phyloP scores from a whole-genome alignment of 208 protist species.

The Angomonas deanei region DNA sequence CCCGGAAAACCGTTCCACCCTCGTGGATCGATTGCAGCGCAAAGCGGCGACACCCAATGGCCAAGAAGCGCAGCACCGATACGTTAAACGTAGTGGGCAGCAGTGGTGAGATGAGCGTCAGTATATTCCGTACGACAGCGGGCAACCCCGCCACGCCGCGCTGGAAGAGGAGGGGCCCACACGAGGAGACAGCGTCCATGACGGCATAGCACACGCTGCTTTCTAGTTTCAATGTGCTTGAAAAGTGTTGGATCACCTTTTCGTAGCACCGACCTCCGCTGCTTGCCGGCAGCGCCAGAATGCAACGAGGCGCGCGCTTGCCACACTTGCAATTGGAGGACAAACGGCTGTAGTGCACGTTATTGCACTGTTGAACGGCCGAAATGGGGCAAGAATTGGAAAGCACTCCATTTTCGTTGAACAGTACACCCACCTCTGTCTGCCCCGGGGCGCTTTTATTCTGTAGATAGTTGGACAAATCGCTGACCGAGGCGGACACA shows the following conservation, averaged over 20 bases:
- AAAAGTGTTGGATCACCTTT: conserved; percentile 19
- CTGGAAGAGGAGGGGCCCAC: conserved; percentile 36
- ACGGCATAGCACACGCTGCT: conserved; percentile 34
- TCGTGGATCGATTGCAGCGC: conserved; percentile 63
- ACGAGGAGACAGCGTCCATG: conserved; percentile 45
- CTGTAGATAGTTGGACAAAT: conserved; percentile 23
- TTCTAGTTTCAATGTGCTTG: conserved; percentile 11
- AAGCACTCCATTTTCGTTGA: too few species aligned
- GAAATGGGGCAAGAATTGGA: too few species aligned
- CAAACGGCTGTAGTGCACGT: too few species aligned
- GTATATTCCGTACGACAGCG: conserved; percentile 16
- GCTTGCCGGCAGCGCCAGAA: too few species aligned
- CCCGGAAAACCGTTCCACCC: conserved; percentile 19
- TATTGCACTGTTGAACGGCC: too few species aligned
- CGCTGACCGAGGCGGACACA: conserved; percentile 44
- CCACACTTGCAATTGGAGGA: too few species aligned
- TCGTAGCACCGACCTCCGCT: too few species aligned
- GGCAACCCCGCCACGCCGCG: conserved; percentile 50
- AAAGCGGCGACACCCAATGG: conserved; percentile 67
- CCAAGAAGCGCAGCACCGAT: conserved; percentile 52
- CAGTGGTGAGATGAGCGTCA: conserved; percentile 19
- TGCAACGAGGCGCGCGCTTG: too few species aligned
- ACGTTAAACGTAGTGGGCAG: conserved; percentile 53
- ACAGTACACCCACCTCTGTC: too few species aligned
- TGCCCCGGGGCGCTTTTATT: too few species aligned